Evolutionary conservation across 2,329 filamentous ascomycete genomes (phyloP).

Genomic region (Pseudopithomyces maydicus): DNA sequence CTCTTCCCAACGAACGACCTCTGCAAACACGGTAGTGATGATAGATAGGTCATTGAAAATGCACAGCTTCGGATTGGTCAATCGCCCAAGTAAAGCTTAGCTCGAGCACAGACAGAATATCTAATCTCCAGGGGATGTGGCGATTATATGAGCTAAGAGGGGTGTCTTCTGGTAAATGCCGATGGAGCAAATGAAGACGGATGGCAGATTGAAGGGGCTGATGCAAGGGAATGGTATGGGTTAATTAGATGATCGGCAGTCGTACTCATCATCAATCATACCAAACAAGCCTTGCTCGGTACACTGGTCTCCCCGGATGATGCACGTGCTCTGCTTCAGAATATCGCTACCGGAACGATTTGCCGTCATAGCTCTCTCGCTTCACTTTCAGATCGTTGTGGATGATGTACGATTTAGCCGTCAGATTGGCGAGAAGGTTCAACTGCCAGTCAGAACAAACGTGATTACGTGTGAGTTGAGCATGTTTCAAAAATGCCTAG

Average conservation of each 20-base stretch:
- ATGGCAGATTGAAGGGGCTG: not conserved
- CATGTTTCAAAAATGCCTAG: not conserved
- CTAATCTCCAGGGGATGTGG: not conserved
- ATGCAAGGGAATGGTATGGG: not conserved
- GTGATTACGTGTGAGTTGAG: not conserved
- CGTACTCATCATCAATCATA: not conserved
- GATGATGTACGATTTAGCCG: slow-evolving; percentile 2
- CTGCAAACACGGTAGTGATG: slow-evolving; percentile 3
- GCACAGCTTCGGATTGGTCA: slow-evolving; percentile 1
- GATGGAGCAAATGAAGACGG: not conserved
- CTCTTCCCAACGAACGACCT: not conserved
- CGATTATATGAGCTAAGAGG: not conserved
- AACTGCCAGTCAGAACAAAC: not conserved
- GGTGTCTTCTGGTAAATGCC: not conserved
- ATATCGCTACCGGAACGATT: not conserved
- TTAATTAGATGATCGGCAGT: slow-evolving; percentile 7
- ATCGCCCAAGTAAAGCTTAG: not conserved
- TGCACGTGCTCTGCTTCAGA: not conserved
- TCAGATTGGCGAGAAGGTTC: not conserved
- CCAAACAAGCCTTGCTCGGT: not conserved
- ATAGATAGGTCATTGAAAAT: slow-evolving; percentile 8
- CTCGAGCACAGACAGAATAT: not conserved
- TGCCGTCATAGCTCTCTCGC: not conserved
- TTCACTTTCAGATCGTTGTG: not conserved
- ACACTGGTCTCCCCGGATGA: not conserved